Evolutionary conservation across 495 filamentous ascomycete species (phyloP), one percentile per base, ranked within the genome.

Genomic region (Penicillium waksmanii): DNA sequence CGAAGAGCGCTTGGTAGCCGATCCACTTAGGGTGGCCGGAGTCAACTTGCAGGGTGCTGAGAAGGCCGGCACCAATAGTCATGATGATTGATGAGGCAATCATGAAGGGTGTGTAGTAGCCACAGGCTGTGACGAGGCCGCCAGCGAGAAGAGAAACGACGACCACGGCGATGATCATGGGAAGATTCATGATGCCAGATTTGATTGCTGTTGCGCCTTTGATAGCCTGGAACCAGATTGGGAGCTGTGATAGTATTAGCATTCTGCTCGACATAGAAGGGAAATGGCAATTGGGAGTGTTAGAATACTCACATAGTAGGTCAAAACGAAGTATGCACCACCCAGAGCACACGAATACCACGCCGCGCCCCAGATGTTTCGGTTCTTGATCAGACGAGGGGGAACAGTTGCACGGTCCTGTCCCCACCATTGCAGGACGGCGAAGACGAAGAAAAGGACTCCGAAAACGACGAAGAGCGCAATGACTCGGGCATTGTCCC

Each of bases 161-260:
- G 15, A 90, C 85, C 3, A 86, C 71, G 3, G 73, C 67, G 18
- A 94, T 77, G 18, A 96, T 82, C 71, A 90, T 79, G 0, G 92
- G 92, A 11, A 96, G 73, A 60, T 87, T 90, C 71, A 85, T 84
- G 68, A 96, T 88, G 19, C 93, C 93, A 0, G 89, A 92, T 36
- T 83, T 75, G 12, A 85, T 82, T 12, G 92, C 88, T 0, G 77
- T 77, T 1, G 83, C 84, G 50, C 81, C 84, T 68, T 93, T 88
- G 70, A 96, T 86, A 6, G 90, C 85, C 66, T 97, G 93, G 80
- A 97, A 96, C 88, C 89, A 97, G 63, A 94, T 88, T 0, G 93
- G 92, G 18, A 96, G 73, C 78, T 89, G 88, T 3, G 54, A 55
- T 11, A 17, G n/a, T 12, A 44, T 69, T 57, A 69, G 66, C 5